Base-by-base conservation (phyloP, 495 filamentous ascomycete genomes). In the Arthonia radiata region DNA sequence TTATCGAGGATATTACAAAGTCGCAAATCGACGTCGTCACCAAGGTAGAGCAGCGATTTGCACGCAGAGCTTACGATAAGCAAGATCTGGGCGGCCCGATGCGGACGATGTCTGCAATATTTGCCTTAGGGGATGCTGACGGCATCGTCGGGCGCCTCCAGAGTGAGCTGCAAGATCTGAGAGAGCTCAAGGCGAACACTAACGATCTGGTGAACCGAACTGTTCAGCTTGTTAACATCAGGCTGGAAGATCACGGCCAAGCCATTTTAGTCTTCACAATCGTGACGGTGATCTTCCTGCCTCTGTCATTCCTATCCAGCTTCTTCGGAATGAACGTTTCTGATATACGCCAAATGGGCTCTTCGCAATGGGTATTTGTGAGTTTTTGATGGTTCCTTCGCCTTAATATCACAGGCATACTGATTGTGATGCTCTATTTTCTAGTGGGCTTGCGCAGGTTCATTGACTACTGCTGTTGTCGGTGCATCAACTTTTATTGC, bases 271-370 rank as follows among this genome's bases (percentile, higher is more conserved):
- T 52, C 27, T 52, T 49, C 31, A 52, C 46, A 18, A 47, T 52
- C 21, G 48, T 52, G 8, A 49, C 48, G 7, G 44, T 52, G 27
- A 31, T 49, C n/a, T 52, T 52, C 24, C 38, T 52, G 13, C 48
- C 48, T 0, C 32, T 52, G 7, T 48, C 41, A 6, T 52, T 52
- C 31, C 45, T 57, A 4, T 41, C 51, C 0, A 42, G 44, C 27
- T 42, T 48, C 27, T 28, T 54, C 2, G 52, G 52, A n/a, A 59
- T 57, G 54, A 59, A 59, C 34, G 53, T 32, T 2, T 7, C 34
- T 2, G 34, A 37, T 18, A 29, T 37, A 2, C 30, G 34, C 2
- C 21, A 40, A 8, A 34, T 35, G 24, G 13, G 22, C n/a, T 18
- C 16, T 5, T 24, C 25, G 5, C 31, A 40, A 26, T 40, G 35